A percentile compares a stretch with the other conserved stretches of the same genome.
Conservation (phyloP, 2,329 filamentous ascomycete genomes). For the Pseudocercospora cruenta region DNA sequence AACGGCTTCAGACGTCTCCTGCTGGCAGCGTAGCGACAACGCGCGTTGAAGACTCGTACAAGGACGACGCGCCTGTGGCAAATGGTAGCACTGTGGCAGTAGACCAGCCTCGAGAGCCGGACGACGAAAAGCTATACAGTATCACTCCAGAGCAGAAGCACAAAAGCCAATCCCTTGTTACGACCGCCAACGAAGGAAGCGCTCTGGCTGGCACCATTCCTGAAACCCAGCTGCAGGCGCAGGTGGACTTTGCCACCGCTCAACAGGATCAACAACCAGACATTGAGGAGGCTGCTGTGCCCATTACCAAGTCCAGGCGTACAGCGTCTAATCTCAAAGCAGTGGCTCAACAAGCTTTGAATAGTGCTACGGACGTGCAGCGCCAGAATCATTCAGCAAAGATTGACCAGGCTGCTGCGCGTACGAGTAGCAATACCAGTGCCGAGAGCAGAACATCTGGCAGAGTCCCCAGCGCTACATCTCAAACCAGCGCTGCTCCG, state of each 20-base stretch:
- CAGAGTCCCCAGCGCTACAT: background rate
- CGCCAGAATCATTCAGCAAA: background rate
- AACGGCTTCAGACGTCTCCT: background rate
- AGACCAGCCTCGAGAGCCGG: background rate
- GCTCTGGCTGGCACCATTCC: background rate
- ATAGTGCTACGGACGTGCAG: background rate
- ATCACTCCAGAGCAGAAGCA: slow-evolving; percentile 24
- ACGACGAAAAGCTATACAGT: slow-evolving; percentile 24
- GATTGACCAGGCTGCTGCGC: background rate
- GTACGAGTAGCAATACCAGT: slow-evolving; percentile 1
- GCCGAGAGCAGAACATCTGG: background rate
- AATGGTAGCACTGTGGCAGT: background rate
- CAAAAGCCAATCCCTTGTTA: background rate
- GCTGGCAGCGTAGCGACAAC: background rate
- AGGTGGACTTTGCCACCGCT: background rate
- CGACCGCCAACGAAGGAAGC: background rate
- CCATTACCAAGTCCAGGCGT: background rate
- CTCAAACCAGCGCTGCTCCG: slow-evolving; percentile 14
- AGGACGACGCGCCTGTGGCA: background rate
- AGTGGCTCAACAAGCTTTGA: slow-evolving; percentile 3
- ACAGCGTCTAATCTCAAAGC: slow-evolving; percentile 15
- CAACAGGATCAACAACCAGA: background rate
- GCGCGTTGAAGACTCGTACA: slow-evolving; percentile 9
- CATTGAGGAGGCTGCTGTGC: background rate
- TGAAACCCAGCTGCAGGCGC: background rate